Evolutionary conservation across 768 basidiomycete genomes (phyloP).

Genomic region (Mycena galopus): DNA sequence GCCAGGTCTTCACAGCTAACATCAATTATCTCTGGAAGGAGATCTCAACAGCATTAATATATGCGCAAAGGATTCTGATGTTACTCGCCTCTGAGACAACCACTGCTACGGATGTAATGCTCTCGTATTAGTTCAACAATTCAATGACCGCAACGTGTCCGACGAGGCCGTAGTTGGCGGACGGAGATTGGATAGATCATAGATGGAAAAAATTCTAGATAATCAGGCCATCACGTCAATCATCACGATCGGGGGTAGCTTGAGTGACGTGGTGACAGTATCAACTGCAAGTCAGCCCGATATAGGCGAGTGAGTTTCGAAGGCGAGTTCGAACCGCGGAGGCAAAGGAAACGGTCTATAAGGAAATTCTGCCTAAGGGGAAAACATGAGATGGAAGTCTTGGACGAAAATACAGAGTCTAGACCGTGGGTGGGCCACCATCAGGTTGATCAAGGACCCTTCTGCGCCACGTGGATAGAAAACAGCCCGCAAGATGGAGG

Average conservation of each 20-base stretch:
- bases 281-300: not conserved
- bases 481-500: not conserved
- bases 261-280: constrained; percentile 5
- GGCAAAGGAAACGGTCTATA: not conserved
- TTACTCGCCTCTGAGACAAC: not conserved
- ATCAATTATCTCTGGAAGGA: not conserved
- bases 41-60: not conserved
- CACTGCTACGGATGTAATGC: not conserved
- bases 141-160: constrained; percentile 1
- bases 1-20: not conserved
- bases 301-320: too few relatives aligned
- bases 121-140: not conserved
- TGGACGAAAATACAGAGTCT: not conserved
- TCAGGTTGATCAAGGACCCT: not conserved
- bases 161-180: not conserved
- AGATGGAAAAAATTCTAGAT: constrained; percentile 1
- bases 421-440: not conserved
- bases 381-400: not conserved
- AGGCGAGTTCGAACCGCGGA: not conserved
- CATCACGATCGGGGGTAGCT: constrained; percentile 12
- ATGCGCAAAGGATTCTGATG: not conserved
- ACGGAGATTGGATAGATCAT: constrained; percentile 5
- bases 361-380: not conserved
- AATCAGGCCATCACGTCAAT: constrained; percentile 9
- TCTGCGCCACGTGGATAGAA: constrained; percentile 7